Conservation (phyloP, 306 rosid genomes). For the Coriaria nepalensis region DNA sequence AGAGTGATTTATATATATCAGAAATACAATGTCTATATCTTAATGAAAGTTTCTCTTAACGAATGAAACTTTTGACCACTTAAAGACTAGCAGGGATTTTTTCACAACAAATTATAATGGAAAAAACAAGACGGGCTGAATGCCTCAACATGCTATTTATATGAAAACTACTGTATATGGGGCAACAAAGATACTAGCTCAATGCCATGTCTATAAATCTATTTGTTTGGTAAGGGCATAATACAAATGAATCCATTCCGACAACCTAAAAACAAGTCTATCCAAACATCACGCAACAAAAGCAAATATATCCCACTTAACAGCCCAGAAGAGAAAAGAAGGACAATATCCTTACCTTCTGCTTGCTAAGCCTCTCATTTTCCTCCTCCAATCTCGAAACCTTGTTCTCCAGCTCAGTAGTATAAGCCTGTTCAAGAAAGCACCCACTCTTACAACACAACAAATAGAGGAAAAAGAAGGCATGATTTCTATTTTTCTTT, state of each 20-base stretch:
- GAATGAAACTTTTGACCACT: too few relatives aligned
- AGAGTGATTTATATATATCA: not conserved
- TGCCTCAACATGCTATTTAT: too few relatives aligned
- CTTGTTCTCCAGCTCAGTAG: constrained; percentile 77
- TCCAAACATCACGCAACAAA: not conserved
- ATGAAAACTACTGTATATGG: too few relatives aligned
- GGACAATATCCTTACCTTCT: constrained; percentile 36
- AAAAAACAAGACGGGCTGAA: too few relatives aligned
- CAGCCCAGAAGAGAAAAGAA: constrained; percentile 11
- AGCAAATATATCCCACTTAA: not conserved
- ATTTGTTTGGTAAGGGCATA: too few relatives aligned
- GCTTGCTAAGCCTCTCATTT: constrained; percentile 81
- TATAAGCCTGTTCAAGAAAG: constrained; percentile 60
- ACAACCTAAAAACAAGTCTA: not conserved
- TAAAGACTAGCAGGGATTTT: too few relatives aligned
- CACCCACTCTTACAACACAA: constrained; percentile 4
- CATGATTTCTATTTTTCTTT: not conserved
- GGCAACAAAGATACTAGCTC: too few relatives aligned
- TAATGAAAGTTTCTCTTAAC: too few relatives aligned
- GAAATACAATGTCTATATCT: too few relatives aligned
- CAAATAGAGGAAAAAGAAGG: not conserved
- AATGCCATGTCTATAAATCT: too few relatives aligned
- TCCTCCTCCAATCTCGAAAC: constrained; percentile 81
- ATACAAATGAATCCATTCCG: too few relatives aligned
- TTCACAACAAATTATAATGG: too few relatives aligned